Base-by-base conservation (phyloP, 768 basidiomycete genomes). In the Cystofilobasidium bisporidii region DNA sequence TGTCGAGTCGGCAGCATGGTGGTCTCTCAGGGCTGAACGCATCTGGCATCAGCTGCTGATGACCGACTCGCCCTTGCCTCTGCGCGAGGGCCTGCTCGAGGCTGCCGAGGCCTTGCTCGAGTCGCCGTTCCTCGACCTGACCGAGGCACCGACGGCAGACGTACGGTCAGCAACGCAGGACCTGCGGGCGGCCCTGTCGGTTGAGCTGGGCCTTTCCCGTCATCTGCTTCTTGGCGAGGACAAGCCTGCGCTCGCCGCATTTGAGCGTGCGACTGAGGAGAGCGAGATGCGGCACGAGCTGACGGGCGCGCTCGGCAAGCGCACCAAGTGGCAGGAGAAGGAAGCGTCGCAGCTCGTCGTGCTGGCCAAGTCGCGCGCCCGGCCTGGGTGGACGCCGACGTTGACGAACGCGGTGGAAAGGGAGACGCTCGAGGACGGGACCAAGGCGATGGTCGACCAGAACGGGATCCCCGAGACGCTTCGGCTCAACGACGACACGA, bases 331-430 rank as follows among this genome's bases (percentile, higher is more conserved):
- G 77, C 96, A 99, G 77, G 81, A 87, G 70, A 83, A 79, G 62
- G 87, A 91, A 40, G 79, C 88, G 65, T 88, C 87, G 63, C 96
- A 99, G 77, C 85, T 99, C 60, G 88, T 98, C 48, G 81, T 99
- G 28, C 83, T 99, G 24, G 94, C 96, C n/a, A 84, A 92, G 75
- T 91, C 91, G 69, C 83, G 84, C 64, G 77, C 83, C 61, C 73
- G 81, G 58, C 74, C 77, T 45, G 78, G 75, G 10, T 69, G 50
- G 73, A 72, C 63, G 72, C 72, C 71, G 72, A 69, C 63, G 60
- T 64, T 57, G 63, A 71, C 67, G 63, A 56, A 56, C 53, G 53
- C 30, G 26, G 28, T 30, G 18, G 53, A 56, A 30, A 26, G 53
- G 9, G 70, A 65, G 71, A 50, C 41, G 41, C 68, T 40, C 18